phyloP scores from a whole-genome alignment of 2,329 filamentous ascomycete genomes.

The Beauveria asiatica region DNA sequence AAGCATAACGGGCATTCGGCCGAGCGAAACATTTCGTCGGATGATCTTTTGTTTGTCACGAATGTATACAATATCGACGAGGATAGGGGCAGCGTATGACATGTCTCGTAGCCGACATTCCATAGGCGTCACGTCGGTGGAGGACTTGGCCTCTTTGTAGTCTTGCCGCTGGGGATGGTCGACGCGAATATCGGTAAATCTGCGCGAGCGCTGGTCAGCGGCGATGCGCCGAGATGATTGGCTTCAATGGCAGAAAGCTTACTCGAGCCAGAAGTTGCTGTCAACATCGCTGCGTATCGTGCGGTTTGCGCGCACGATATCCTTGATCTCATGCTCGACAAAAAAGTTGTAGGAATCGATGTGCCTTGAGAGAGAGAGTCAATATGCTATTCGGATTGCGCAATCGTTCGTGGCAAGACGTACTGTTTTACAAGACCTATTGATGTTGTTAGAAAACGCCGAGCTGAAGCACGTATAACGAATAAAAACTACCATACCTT shows the following conservation, averaged over 20 bases:
- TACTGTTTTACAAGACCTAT: constrained; percentile 77
- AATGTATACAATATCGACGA: constrained; percentile 86
- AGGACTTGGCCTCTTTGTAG: constrained; percentile 59
- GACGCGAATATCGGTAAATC: constrained; percentile 81
- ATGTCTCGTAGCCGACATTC: constrained; percentile 94
- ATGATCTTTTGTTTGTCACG: constrained; percentile 70
- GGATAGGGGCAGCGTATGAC: constrained; percentile 93
- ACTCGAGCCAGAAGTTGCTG: constrained; percentile 82
- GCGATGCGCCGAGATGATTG: background rate
- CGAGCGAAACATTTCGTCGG: constrained; percentile 70
- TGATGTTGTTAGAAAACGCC: constrained; percentile 10
- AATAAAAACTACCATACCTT: constrained; percentile 43
- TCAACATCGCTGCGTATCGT: constrained; percentile 88
- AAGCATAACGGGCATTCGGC: constrained; percentile 92
- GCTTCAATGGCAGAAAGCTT: constrained; percentile 18
- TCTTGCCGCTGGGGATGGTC: constrained; percentile 73
- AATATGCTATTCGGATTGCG: background rate
- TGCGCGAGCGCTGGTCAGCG: constrained; percentile 14
- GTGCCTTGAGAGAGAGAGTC: constrained; percentile 40
- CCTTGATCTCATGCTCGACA: constrained; percentile 90
- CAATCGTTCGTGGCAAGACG: constrained; percentile 16
- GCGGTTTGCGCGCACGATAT: constrained; percentile 87
- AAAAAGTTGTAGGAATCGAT: constrained; percentile 99
- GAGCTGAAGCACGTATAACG: background rate
- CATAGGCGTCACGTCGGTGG: constrained; percentile 78